Percentiles rank a stretch among this genome's conserved stretches.
Evolutionary conservation across 192 early-diverging fungal species (phyloP).

Genomic region (Phycomyces blakesleeanus): DNA sequence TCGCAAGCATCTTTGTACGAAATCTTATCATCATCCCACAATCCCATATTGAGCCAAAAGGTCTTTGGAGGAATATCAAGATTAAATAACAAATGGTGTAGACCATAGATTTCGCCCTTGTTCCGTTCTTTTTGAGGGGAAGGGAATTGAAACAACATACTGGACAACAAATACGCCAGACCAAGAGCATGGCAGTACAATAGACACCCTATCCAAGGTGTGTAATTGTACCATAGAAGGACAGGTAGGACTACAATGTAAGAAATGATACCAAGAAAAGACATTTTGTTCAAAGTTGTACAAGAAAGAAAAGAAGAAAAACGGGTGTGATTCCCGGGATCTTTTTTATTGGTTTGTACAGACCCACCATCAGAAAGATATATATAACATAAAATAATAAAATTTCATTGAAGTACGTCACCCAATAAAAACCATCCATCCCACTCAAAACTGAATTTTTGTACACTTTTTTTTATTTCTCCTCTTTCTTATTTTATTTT

Average conservation of each 20-base stretch:
- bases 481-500: background rate
- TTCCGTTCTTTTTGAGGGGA: background rate
- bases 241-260: background rate
- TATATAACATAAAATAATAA: too few species aligned
- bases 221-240: background rate
- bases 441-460: background rate
- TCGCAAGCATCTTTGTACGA: constrained; percentile 42
- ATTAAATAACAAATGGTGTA: constrained; percentile 42
- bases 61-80: constrained; percentile 33
- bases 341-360: background rate
- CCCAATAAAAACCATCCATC: background rate
- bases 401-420: background rate
- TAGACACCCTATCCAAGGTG: background rate
- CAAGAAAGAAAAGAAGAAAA: background rate
- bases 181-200: constrained; percentile 1
- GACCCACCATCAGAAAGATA: too few species aligned
- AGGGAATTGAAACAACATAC: background rate
- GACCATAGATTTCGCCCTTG: constrained; percentile 40
- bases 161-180: background rate
- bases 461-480: background rate
- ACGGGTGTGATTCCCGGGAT: background rate
- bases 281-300: background rate
- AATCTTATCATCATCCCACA: constrained; percentile 32
- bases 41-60: constrained; percentile 49
- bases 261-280: background rate